phyloP scores from a whole-genome alignment of 345 rosid genomes.

The Ceriops zippeliana region DNA sequence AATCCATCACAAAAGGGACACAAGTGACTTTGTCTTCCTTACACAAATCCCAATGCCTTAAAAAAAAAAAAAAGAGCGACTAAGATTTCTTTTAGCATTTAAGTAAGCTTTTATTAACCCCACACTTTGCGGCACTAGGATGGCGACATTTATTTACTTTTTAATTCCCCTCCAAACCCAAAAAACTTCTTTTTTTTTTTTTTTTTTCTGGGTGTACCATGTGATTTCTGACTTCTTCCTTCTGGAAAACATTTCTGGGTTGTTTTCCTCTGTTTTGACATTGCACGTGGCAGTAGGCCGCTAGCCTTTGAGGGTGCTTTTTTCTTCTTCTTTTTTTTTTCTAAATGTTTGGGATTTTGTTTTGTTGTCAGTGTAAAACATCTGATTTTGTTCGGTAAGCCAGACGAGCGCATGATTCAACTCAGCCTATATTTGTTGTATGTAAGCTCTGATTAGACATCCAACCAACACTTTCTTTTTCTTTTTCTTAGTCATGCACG shows the following conservation, averaged over 20 bases:
- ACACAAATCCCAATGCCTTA: slow-evolving; percentile 13
- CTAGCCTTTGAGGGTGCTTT: not conserved
- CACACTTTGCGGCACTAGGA: slow-evolving; percentile 11
- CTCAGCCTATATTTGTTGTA: not conserved
- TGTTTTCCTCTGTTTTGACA: not conserved
- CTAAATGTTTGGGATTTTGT: too few species aligned
- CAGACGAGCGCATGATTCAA: slow-evolving; percentile 5
- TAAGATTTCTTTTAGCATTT: not conserved
- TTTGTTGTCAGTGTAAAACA: slow-evolving; percentile 2
- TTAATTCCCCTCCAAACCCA: too few species aligned
- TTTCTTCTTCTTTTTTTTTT: not conserved
- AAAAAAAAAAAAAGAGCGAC: not conserved
- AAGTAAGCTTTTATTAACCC: not conserved
- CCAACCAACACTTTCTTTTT: slow-evolving; percentile 1
- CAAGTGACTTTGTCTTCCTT: slow-evolving; percentile 13
- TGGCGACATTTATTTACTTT: slow-evolving; percentile 2
- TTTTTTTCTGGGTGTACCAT: not conserved
- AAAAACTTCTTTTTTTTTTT: not conserved
- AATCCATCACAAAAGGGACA: not conserved
- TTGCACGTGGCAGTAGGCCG: not conserved
- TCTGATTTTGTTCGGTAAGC: not conserved
- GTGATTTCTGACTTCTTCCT: slow-evolving; percentile 4
- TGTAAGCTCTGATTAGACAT: slow-evolving; percentile 19
- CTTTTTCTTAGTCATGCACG: slow-evolving; percentile 18
- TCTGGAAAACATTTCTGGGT: not conserved